These are phyloP conservation scores for Chaetomium sp. DNA, from an alignment of 2,329 filamentous ascomycete genomes.

Conservation along the genomic window DNA sequence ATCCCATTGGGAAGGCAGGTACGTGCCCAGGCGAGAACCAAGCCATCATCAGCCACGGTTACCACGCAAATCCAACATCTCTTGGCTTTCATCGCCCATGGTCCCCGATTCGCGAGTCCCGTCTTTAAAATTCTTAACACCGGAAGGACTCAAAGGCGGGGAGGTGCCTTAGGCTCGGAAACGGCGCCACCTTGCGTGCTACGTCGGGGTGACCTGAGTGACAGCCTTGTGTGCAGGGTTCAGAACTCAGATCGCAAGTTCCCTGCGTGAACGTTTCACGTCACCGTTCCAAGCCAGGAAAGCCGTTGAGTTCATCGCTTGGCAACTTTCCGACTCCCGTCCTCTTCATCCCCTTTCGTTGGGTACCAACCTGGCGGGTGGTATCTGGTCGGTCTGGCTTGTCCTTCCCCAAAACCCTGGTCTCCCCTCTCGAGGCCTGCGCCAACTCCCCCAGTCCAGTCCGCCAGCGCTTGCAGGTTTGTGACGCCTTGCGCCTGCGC, in stretches of 20 bases:
- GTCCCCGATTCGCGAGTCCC: not conserved
- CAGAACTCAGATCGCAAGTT: not conserved
- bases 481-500: slow-evolving; percentile 6
- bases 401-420: not conserved
- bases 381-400: not conserved
- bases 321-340: not conserved
- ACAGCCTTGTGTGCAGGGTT: not conserved
- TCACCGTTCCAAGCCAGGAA: not conserved
- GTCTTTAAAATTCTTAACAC: not conserved
- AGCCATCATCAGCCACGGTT: not conserved
- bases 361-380: not conserved
- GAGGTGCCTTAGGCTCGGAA: not conserved
- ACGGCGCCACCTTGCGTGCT: not conserved
- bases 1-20: not conserved
- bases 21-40: not conserved
- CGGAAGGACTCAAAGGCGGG: not conserved
- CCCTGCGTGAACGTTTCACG: not conserved
- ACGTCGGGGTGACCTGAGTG: not conserved
- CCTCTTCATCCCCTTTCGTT: slow-evolving; percentile 8
- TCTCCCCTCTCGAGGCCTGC: not conserved
- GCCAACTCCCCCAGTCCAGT: slow-evolving; percentile 5
- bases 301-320: not conserved
- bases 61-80: not conserved
- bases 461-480: not conserved
- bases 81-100: not conserved